A percentile compares a stretch with the other conserved stretches of the same genome.
phyloP scores from a whole-genome alignment of 129 eudicot genomes.

The Erigeron canadensis region DNA sequence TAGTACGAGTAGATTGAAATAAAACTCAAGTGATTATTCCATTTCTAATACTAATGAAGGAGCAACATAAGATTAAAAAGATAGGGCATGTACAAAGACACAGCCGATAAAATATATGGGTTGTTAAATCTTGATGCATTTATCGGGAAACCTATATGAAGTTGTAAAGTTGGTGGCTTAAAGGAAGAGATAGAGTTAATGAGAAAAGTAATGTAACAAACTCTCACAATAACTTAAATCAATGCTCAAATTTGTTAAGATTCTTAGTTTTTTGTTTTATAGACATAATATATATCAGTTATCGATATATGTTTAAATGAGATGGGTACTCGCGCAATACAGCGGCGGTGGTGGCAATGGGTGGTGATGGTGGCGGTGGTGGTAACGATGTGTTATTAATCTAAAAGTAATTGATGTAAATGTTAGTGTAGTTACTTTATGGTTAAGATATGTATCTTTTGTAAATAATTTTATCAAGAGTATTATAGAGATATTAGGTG shows the following conservation, averaged over 20 bases:
- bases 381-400: no score
- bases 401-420: no score
- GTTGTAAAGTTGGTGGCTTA: background rate
- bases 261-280: background rate
- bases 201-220: background rate
- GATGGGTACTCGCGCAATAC: no score
- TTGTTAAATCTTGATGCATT: background rate
- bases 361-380: no score
- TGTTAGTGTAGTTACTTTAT: no score
- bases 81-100: background rate
- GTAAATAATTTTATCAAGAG: no score
- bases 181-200: constrained; percentile 13
- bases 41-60: background rate
- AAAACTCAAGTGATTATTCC: no score
- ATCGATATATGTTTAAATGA: background rate
- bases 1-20: no score
- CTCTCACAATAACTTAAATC: background rate
- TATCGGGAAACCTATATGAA: background rate
- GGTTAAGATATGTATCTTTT: no score
- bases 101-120: background rate
- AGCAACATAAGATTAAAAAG: background rate
- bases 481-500: no score
- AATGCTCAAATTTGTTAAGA: constrained; percentile 3
- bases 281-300: background rate
- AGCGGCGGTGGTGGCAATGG: no score